Conservation (phyloP, 202 grass and related monocot genomes). For the Setaria viridis region DNA sequence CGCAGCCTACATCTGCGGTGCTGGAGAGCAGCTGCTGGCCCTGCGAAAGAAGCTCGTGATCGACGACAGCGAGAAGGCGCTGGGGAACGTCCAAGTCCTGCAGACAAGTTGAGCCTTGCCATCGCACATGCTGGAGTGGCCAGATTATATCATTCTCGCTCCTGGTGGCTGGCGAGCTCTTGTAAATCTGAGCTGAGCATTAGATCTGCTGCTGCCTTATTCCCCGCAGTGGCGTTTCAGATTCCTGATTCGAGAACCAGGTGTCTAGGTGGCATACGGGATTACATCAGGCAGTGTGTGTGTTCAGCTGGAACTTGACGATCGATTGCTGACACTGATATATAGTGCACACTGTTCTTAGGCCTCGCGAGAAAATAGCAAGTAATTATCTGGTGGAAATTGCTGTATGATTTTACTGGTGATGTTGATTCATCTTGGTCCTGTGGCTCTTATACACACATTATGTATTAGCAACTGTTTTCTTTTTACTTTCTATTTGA, state of each 20-base stretch:
- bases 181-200: constrained; percentile 39
- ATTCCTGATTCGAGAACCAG: constrained; percentile 38
- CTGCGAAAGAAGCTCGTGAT: constrained; percentile 71
- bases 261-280: constrained; percentile 80
- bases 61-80: constrained; percentile 26
- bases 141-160: constrained; percentile 11
- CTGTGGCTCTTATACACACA: not conserved
- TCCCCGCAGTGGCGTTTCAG: not conserved
- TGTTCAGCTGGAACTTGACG: constrained; percentile 35
- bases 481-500: not conserved
- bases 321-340: constrained; percentile 18
- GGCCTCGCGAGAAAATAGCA: constrained; percentile 11
- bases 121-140: constrained; percentile 19
- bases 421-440: not conserved
- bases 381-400: not conserved
- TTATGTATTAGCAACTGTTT: not conserved
- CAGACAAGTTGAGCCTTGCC: constrained; percentile 59
- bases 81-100: constrained; percentile 44
- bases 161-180: constrained; percentile 27
- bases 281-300: constrained; percentile 80
- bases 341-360: constrained; percentile 31
- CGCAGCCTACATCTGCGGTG: constrained; percentile 71
- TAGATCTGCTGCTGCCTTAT: not conserved
- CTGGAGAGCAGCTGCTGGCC: constrained; percentile 67
- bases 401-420: not conserved